phyloP scores from a whole-genome alignment of 345 rosid species.

The Psidium guajava region DNA sequence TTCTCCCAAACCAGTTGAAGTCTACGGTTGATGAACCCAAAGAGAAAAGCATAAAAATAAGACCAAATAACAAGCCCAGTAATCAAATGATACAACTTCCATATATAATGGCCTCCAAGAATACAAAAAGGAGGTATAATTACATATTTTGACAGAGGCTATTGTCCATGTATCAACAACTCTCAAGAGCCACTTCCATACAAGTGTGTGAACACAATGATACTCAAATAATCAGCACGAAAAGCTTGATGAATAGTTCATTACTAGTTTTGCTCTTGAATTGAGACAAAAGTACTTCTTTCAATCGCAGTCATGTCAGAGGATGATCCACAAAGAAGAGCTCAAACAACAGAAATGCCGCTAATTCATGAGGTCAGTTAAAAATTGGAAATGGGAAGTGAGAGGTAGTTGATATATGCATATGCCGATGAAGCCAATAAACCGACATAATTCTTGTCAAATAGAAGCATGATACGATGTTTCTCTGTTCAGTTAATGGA shows the following conservation, averaged over 20 bases:
- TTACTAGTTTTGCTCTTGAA: background rate
- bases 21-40: no score
- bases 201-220: background rate
- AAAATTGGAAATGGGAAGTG: background rate
- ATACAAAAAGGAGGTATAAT: background rate
- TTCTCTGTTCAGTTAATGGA: conserved; percentile 10
- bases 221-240: background rate
- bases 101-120: background rate
- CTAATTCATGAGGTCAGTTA: background rate
- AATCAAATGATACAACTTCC: background rate
- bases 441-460: background rate
- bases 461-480: background rate
- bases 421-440: background rate
- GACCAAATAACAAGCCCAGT: background rate
- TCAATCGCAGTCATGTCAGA: background rate
- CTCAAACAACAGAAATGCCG: background rate
- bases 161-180: background rate
- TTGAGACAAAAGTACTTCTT: background rate
- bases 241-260: background rate
- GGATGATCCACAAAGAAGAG: background rate
- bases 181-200: background rate
- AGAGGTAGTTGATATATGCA: background rate
- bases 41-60: background rate
- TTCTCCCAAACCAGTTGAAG: no score
- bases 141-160: background rate